phyloP scores from a whole-genome alignment of 1,284 basidiomycete genomes.

The Exsudoporus floridanus region DNA sequence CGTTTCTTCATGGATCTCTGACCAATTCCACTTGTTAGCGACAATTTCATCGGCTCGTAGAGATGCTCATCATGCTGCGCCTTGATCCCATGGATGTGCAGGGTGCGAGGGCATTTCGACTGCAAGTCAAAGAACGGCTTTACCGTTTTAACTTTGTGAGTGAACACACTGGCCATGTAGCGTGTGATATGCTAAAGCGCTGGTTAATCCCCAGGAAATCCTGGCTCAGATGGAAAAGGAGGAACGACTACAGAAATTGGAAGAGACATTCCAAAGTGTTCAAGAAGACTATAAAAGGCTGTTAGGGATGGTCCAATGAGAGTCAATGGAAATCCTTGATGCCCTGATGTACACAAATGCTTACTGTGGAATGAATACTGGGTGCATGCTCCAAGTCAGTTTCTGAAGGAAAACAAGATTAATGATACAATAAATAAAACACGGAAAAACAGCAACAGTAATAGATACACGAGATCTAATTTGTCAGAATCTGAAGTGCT shows the following conservation, averaged over 20 bases:
- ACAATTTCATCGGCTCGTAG: conserved; percentile 88
- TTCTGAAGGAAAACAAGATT: not conserved
- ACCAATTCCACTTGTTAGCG: conserved; percentile 48
- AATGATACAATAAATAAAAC: conserved; percentile 32
- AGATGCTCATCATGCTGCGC: conserved; percentile 84
- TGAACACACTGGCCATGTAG: conserved; percentile 10
- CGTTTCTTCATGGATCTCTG: conserved; percentile 2
- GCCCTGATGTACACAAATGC: not conserved
- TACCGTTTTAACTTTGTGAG: conserved; percentile 93
- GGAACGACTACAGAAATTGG: conserved; percentile 85
- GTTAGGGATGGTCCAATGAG: conserved; percentile 50
- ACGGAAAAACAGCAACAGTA: conserved; percentile 12
- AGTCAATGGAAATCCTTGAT: not conserved
- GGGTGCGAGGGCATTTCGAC: conserved; percentile 64
- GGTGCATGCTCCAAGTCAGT: not conserved
- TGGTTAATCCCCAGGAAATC: conserved; percentile 59
- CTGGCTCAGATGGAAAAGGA: conserved; percentile 82
- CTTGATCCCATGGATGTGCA: conserved; percentile 64
- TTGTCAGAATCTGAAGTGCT: not conserved
- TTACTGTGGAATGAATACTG: too few relatives aligned
- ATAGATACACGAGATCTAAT: conserved; percentile 21
- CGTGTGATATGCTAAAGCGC: conserved; percentile 2
- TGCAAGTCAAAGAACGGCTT: conserved; percentile 90
- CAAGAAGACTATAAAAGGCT: conserved; percentile 85
- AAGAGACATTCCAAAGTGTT: conserved; percentile 91